phyloP scores from a whole-genome alignment of 129 eudicot genomes.

The Dittrichia graveolens region DNA sequence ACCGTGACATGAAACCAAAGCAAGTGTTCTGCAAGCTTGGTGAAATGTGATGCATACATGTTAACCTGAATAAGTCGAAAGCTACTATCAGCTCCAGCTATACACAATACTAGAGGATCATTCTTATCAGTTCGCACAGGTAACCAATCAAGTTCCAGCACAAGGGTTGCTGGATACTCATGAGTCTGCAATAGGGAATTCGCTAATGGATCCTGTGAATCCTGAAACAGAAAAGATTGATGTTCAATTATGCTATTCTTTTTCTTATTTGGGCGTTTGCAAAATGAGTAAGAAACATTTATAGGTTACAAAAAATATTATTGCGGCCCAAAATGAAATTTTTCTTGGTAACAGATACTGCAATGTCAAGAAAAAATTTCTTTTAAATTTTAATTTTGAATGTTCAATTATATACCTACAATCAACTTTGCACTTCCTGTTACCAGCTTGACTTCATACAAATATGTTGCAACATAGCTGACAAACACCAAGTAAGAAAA shows the following conservation, averaged over 20 bases:
- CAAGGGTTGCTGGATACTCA: constrained; percentile 84
- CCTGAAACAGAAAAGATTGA: constrained; percentile 49
- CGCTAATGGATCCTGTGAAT: constrained; percentile 88
- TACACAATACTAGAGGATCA: constrained; percentile 90
- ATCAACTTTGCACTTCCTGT: background rate
- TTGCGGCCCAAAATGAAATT: background rate
- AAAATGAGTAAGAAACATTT: background rate
- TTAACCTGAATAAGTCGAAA: constrained; percentile 90
- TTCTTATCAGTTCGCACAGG: constrained; percentile 74
- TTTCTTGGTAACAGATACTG: background rate
- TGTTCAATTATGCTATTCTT: constrained; percentile 1
- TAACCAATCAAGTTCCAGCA: constrained; percentile 96
- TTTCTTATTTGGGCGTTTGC: background rate
- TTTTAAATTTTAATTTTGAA: background rate
- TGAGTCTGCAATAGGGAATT: constrained; percentile 88
- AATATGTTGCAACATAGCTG: constrained; percentile 36
- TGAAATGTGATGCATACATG: constrained; percentile 58
- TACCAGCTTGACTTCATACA: constrained; percentile 11
- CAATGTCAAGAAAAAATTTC: constrained; percentile 3
- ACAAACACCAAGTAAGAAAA: constrained; percentile 30
- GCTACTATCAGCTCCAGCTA: constrained; percentile 99
- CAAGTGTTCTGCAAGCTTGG: constrained; percentile 6
- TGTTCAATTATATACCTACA: constrained; percentile 11
- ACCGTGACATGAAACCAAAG: background rate
- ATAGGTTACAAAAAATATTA: background rate